These are phyloP conservation scores for Keqinozyma sinolaborantium DNA, from an alignment of 1,139 yeast species.

Conservation along the genomic window DNA sequence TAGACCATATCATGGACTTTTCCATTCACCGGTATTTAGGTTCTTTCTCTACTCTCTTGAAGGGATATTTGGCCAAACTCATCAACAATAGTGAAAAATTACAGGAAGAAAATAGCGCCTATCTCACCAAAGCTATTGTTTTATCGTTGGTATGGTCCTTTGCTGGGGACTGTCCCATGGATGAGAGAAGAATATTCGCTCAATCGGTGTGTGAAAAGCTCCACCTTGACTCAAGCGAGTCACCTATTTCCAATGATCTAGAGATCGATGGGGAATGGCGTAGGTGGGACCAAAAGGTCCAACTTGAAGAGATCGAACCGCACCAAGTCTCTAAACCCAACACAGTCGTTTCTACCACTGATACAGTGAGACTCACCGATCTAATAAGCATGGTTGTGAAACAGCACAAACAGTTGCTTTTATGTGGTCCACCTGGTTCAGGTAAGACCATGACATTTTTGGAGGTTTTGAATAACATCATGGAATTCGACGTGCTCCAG, in stretches of 20 bases:
- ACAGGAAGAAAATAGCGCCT: conserved; percentile 17
- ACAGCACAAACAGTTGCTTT: conserved; percentile 58
- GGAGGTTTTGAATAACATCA: conserved; percentile 59
- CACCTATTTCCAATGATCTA: conserved; percentile 41
- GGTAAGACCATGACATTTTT: conserved; percentile 93
- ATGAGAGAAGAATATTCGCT: conserved; percentile 40
- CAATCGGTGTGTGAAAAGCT: conserved; percentile 12
- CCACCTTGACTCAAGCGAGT: conserved; percentile 10
- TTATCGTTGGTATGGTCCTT: conserved; percentile 65
- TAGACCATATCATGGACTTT: conserved; percentile 56
- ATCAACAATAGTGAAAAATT: conserved; percentile 7
- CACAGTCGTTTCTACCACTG: conserved; percentile 73
- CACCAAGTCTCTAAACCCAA: conserved; percentile 62
- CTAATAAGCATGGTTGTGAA: conserved; percentile 56
- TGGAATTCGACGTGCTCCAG: conserved; percentile 58
- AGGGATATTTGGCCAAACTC: conserved; percentile 19
- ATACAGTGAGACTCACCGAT: conserved; percentile 67
- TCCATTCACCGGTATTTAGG: conserved; percentile 34
- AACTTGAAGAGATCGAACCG: conserved; percentile 51
- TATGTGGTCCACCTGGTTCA: conserved; percentile 98
- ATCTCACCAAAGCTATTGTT: conserved; percentile 33
- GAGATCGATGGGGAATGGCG: conserved; percentile 50
- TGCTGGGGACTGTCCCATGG: conserved; percentile 52
- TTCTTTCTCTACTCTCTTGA: conserved; percentile 29
- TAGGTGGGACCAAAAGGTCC: conserved; percentile 43